Conservation (phyloP, 768 basidiomycete species). For the Mycena albidolilacea region DNA sequence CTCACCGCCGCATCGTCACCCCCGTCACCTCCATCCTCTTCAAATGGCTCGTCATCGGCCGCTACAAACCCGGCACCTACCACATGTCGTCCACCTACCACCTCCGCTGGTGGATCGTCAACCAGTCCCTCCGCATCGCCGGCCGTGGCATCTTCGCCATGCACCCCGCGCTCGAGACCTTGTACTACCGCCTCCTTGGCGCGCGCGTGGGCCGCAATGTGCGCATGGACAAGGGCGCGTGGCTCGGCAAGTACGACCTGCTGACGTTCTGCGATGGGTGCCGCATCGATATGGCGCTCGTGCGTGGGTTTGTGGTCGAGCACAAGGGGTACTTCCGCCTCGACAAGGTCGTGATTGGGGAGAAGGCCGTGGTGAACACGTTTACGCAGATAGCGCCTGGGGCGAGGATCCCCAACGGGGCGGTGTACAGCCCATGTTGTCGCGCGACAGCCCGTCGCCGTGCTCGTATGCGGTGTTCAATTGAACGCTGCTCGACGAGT, state of each 20-base stretch:
- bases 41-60: constrained; percentile 64
- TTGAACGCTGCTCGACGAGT: constrained; percentile 52
- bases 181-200: constrained; percentile 64
- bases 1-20: constrained; percentile 48
- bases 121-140: constrained; percentile 42
- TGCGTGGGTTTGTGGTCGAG: constrained; percentile 62
- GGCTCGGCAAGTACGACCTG: constrained; percentile 62
- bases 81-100: constrained; percentile 48
- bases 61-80: constrained; percentile 55
- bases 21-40: constrained; percentile 58
- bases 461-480: constrained; percentile 56
- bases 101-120: constrained; percentile 39
- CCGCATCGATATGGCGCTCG: constrained; percentile 56
- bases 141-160: constrained; percentile 60
- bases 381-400: constrained; percentile 62
- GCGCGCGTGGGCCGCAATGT: constrained; percentile 60
- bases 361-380: constrained; percentile 57
- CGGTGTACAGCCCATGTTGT: constrained; percentile 63
- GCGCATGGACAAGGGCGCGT: constrained; percentile 53
- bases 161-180: constrained; percentile 53
- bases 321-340: constrained; percentile 61
- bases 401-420: constrained; percentile 50
- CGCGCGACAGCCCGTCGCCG: constrained; percentile 56
- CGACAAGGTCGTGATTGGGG: constrained; percentile 55
- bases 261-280: constrained; percentile 59